A percentile compares a stretch with the other conserved stretches of the same genome.
Conservation (phyloP, 2,329 filamentous ascomycete genomes). For the Hymenoscyphus fructigenus region DNA sequence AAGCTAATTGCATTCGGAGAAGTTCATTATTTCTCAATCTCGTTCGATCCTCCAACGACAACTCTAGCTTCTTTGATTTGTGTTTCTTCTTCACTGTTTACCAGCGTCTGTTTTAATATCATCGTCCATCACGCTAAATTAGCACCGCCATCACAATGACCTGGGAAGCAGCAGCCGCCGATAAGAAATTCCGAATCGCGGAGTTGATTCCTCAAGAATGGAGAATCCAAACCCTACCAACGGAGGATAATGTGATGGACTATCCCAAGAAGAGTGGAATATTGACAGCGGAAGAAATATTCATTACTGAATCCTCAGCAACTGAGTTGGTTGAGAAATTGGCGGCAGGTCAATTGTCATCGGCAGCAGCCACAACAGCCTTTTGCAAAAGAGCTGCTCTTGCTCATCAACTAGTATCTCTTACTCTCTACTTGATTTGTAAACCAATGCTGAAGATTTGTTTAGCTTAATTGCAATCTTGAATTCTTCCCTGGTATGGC, state of each 20-base stretch:
- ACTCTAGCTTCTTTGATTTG: no score
- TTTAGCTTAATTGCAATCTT: slow-evolving; percentile 37
- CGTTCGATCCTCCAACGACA: no score
- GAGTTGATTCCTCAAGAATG: slow-evolving; percentile 29
- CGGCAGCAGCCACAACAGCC: slow-evolving; percentile 42
- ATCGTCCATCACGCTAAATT: no score
- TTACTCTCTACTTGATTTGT: neutral
- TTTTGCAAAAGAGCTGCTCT: slow-evolving; percentile 51
- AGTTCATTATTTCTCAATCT: no score
- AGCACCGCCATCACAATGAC: slow-evolving; percentile 12
- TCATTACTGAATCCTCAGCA: slow-evolving; percentile 32
- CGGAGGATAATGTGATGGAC: slow-evolving; percentile 24
- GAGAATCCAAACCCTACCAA: slow-evolving; percentile 23
- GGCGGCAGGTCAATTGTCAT: slow-evolving; percentile 27
- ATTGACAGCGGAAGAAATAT: slow-evolving; percentile 28
- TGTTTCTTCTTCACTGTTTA: no score
- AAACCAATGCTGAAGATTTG: neutral
- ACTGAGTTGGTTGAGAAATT: slow-evolving; percentile 28
- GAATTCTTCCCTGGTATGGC: slow-evolving; percentile 51
- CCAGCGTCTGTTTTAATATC: no score
- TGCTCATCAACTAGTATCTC: slow-evolving; percentile 43
- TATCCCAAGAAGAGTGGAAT: slow-evolving; percentile 29
- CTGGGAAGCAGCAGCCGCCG: slow-evolving; percentile 26
- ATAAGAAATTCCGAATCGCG: slow-evolving; percentile 26
- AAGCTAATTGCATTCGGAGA: no score